Percentiles rank a stretch among this genome's conserved stretches.
phyloP scores from a whole-genome alignment of 306 rosid species.

The Cucurbita pepo region DNA sequence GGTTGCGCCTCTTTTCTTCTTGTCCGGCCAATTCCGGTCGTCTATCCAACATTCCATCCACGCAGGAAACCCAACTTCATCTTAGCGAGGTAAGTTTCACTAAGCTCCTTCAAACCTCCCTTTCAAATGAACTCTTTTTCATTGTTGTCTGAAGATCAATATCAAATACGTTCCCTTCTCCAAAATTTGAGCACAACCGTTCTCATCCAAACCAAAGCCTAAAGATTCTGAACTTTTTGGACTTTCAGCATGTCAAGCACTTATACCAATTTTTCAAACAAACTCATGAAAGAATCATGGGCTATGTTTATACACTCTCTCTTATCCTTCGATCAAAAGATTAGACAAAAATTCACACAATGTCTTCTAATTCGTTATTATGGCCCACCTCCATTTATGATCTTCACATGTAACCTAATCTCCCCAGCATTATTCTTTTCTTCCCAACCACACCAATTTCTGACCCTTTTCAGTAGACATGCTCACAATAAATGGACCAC shows the following conservation, averaged over 20 bases:
- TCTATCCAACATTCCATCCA: too few relatives aligned
- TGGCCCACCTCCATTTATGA: conserved; percentile 20
- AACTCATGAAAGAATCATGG: neutral
- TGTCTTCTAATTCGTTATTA: neutral
- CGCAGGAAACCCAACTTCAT: too few relatives aligned
- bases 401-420: conserved; percentile 17
- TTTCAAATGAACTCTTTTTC: too few relatives aligned
- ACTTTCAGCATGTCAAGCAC: too few relatives aligned
- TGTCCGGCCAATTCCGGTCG: too few relatives aligned
- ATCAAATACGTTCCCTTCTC: too few relatives aligned
- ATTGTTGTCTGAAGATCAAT: neutral
- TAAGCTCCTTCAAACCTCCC: too few relatives aligned
- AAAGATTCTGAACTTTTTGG: neutral
- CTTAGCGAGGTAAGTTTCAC: too few relatives aligned
- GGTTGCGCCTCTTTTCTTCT: too few relatives aligned
- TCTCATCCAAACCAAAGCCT: neutral
- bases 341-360: too few relatives aligned
- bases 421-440: neutral
- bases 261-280: neutral
- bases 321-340: too few relatives aligned
- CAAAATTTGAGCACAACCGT: neutral
- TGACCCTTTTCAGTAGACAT: neutral
- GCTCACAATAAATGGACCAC: neutral
- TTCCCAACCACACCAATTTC: neutral
- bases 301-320: neutral